Evolutionary conservation across 2,329 filamentous ascomycete genomes (phyloP).

Genomic region (Penicillium polonicum): DNA sequence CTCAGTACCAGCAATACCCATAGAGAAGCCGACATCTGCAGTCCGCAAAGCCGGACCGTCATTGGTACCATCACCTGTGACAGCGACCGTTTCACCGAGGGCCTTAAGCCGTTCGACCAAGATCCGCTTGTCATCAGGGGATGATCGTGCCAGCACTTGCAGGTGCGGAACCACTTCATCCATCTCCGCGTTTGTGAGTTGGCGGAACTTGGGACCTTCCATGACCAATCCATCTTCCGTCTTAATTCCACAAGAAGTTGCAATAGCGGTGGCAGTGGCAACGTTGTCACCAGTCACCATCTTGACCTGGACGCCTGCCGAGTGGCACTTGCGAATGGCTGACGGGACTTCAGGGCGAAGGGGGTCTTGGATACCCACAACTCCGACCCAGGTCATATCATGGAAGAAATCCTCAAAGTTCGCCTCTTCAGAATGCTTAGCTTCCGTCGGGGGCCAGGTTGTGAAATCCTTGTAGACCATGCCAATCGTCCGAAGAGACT

Average conservation of each 20-base stretch:
- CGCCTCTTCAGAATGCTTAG: conserved; percentile 59
- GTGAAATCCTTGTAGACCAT: conserved; percentile 72
- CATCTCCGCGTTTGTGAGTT: conserved; percentile 60
- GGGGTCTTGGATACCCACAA: conserved; percentile 74
- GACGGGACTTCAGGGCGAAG: conserved; percentile 66
- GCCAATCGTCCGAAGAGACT: conserved; percentile 72
- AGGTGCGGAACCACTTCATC: conserved; percentile 58
- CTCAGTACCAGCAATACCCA: conserved; percentile 66
- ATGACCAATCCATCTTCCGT: conserved; percentile 60
- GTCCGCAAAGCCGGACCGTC: conserved; percentile 65
- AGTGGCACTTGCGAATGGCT: conserved; percentile 65
- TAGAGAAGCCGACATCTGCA: conserved; percentile 67
- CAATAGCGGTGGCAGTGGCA: conserved; percentile 70
- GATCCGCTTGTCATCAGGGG: conserved; percentile 66
- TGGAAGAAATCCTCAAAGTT: conserved; percentile 68
- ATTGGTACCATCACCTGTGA: conserved; percentile 66
- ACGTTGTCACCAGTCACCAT: conserved; percentile 74
- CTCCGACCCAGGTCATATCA: conserved; percentile 70
- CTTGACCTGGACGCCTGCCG: conserved; percentile 68
- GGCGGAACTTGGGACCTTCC: conserved; percentile 67
- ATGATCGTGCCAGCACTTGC: conserved; percentile 64
- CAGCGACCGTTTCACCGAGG: conserved; percentile 62
- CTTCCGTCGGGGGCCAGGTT: conserved; percentile 62
- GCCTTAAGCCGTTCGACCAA: conserved; percentile 61
- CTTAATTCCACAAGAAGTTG: conserved; percentile 69